phyloP scores from a whole-genome alignment of 2,329 filamentous ascomycete genomes.

The Spiromastix sp. region DNA sequence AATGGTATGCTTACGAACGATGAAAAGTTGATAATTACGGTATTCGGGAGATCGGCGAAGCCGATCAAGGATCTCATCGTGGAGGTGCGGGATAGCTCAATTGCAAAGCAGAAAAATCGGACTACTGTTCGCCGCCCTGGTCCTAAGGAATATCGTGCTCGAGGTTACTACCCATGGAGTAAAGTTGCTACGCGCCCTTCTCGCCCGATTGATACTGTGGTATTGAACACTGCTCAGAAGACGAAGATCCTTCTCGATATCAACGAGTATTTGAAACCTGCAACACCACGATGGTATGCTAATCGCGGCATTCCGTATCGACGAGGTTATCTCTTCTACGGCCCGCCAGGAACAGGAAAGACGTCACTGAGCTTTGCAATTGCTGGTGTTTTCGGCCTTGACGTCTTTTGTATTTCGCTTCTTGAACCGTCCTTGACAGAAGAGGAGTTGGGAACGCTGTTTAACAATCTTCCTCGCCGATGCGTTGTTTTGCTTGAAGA shows the following conservation, averaged over 20 bases:
- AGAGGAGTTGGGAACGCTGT: constrained; percentile 49
- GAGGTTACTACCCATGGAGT: constrained; percentile 11
- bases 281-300: constrained; percentile 18
- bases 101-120: constrained; percentile 31
- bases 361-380: constrained; percentile 58
- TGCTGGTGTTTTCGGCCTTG: constrained; percentile 54
- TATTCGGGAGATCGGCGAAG: constrained; percentile 37
- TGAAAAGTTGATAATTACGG: constrained; percentile 35
- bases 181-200: constrained; percentile 21
- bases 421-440: constrained; percentile 52
- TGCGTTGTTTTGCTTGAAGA: constrained; percentile 61
- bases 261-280: constrained; percentile 65
- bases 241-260: constrained; percentile 57
- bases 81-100: constrained; percentile 34
- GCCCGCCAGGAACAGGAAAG: constrained; percentile 65
- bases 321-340: constrained; percentile 67
- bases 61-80: constrained; percentile 39
- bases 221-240: constrained; percentile 60
- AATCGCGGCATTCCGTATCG: constrained; percentile 56
- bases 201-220: constrained; percentile 63
- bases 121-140: constrained; percentile 39
- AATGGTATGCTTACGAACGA: constrained; percentile 19
- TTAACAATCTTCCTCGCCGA: constrained; percentile 49
- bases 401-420: constrained; percentile 54
- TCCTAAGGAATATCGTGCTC: constrained; percentile 25